phyloP scores from a whole-genome alignment of 2,329 filamentous ascomycete species.

The Cercospora canescens region DNA sequence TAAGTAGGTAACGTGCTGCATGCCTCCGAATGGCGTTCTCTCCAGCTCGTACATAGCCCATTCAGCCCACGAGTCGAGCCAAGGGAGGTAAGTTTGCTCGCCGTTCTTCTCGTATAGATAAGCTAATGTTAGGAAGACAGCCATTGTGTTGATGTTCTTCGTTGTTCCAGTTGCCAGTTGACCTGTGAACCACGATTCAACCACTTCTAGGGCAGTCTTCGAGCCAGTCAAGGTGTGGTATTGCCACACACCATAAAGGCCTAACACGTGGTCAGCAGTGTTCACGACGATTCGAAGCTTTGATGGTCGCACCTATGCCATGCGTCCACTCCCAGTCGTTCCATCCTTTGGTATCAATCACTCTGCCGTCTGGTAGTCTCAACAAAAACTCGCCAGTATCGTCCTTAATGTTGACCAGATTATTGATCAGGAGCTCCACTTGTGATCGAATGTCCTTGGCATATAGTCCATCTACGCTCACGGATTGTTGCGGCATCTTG shows the following conservation, averaged over 20 bases:
- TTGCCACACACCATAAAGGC: slow-evolving; percentile 78
- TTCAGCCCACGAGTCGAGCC: slow-evolving; percentile 79
- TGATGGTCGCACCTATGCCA: slow-evolving; percentile 16
- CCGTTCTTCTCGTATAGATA: slow-evolving; percentile 75
- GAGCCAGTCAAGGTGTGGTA: slow-evolving; percentile 74
- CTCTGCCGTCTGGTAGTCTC: slow-evolving; percentile 67
- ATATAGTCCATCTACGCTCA: slow-evolving; percentile 40
- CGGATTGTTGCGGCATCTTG: slow-evolving; percentile 39
- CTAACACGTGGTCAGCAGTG: slow-evolving; percentile 58
- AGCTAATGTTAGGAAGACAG: slow-evolving; percentile 72
- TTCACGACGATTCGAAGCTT: neutral
- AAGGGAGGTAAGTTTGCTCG: slow-evolving; percentile 69
- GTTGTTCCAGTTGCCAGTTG: slow-evolving; percentile 72
- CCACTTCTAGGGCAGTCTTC: slow-evolving; percentile 60
- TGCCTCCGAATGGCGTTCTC: slow-evolving; percentile 68
- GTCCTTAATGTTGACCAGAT: slow-evolving; percentile 77
- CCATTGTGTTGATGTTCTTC: slow-evolving; percentile 87
- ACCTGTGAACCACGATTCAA: slow-evolving; percentile 71
- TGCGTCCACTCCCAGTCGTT: slow-evolving; percentile 66
- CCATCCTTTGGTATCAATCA: slow-evolving; percentile 86
- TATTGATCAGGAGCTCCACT: slow-evolving; percentile 68
- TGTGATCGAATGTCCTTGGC: slow-evolving; percentile 51
- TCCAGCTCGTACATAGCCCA: slow-evolving; percentile 78
- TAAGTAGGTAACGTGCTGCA: slow-evolving; percentile 75
- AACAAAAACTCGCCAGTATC: slow-evolving; percentile 72